Evolutionary conservation across 768 basidiomycete species (phyloP), one percentile per base, ranked within the genome.

Genomic region (Tricholomella constricta): DNA sequence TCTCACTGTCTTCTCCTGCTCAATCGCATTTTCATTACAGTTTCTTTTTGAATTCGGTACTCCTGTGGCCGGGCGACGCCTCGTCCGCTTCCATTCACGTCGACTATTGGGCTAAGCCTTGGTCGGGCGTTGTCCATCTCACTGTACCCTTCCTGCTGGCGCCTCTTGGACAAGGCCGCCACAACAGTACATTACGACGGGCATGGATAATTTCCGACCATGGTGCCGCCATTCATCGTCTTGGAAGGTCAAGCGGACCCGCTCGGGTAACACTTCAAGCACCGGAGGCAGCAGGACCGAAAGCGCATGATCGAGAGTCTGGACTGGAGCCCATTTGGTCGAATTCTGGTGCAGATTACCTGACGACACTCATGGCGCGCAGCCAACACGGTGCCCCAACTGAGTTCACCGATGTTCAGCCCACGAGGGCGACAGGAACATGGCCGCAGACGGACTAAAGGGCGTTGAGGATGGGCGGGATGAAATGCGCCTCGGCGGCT

Each of bases 151-250:
- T 19, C 40, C 40, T 50, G 48, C 5, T 25, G 40, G 48, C 22
- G 34, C 49, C 32, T 32, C 38, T 43, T 31, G n/a, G n/a, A 19
- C 29, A 3, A 34, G 32, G 40, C 41, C 25, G 41, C 41, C 41
- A 34, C 49, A 32, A 44, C 41, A 51, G 49, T 44, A 51, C 49
- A 51, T 44, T 43, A 34, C 31, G 29, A 51, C 35, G 41, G 41
- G 49, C 43, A 51, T 44, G 40, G 49, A 51, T 7, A 11, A 44
- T 27, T 32, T 31, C 40, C 41, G 49, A 51, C 41, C 40, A 51
- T 42, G 48, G 48, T 31, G 40, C 38, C 22, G 48, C 38, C 40
- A 17, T 12, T n/a, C 12, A 32, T 50, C 6, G n/a, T 42, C 37
- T 26, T 26, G 34, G 34, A 35, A 7, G 4, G 14, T 14, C 11